These are phyloP conservation scores for Lyophyllum decastes DNA, from an alignment of 768 basidiomycete genomes.

Conservation along the genomic window DNA sequence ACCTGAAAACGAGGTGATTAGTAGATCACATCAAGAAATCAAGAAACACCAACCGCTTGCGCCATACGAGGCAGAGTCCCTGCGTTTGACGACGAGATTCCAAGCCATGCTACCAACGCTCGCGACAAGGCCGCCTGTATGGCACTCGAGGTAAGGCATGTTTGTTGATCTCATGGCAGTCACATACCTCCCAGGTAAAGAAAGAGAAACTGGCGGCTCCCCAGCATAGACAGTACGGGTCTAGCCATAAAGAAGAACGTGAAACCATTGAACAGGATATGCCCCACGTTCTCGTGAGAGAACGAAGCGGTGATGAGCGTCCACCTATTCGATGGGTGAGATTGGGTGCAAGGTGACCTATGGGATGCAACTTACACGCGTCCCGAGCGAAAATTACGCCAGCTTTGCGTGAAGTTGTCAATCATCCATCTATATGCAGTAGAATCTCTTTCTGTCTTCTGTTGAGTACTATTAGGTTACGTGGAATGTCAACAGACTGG, in stretches of 20 bases:
- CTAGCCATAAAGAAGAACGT: conserved; percentile 79
- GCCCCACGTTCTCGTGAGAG: conserved; percentile 61
- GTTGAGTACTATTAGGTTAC: conserved; percentile 5
- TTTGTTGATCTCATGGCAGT: background rate
- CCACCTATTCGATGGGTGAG: conserved; percentile 53
- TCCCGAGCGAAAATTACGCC: conserved; percentile 62
- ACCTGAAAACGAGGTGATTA: conserved; percentile 36
- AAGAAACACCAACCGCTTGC: conserved; percentile 64
- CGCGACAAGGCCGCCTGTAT: conserved; percentile 59
- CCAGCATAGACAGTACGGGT: conserved; percentile 60
- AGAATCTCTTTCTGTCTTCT: conserved; percentile 42
- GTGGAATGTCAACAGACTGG: background rate
- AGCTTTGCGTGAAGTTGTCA: conserved; percentile 63
- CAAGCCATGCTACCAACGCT: conserved; percentile 53
- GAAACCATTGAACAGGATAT: conserved; percentile 77
- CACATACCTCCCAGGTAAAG: conserved; percentile 73
- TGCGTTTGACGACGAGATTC: conserved; percentile 38
- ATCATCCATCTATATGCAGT: conserved; percentile 48
- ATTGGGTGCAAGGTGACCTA: background rate
- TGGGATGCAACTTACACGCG: conserved; percentile 50
- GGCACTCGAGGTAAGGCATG: conserved; percentile 4
- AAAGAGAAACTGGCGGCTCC: conserved; percentile 63
- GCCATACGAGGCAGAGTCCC: conserved; percentile 51
- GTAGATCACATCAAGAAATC: background rate
- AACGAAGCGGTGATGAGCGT: conserved; percentile 71